Percentiles rank a stretch among this genome's conserved stretches.
Conservation (phyloP, 306 rosid species). For the Herpetospermum pedunculosum region DNA sequence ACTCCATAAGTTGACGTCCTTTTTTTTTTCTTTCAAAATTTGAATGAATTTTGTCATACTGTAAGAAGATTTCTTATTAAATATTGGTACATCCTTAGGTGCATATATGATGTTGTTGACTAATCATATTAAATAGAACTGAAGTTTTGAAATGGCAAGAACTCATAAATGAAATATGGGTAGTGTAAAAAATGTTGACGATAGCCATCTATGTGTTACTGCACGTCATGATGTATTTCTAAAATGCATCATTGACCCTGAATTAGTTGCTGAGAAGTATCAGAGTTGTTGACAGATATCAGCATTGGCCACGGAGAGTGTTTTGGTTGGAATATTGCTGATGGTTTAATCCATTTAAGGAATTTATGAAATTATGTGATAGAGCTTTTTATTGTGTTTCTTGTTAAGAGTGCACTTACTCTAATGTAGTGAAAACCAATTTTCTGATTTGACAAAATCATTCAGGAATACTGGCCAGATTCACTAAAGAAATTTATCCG, state of each 20-base stretch:
- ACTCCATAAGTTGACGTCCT: neutral
- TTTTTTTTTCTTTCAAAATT: neutral
- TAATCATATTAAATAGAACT: neutral
- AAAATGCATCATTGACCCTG: neutral
- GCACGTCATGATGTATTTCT: neutral
- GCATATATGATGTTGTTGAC: neutral
- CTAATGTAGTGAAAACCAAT: neutral
- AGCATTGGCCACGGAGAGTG: neutral
- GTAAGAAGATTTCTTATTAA: neutral
- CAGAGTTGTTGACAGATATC: neutral
- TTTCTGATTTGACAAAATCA: neutral
- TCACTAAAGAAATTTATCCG: constrained; percentile 46
- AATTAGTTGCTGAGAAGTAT: neutral
- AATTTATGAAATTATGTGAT: neutral
- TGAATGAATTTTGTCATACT: neutral
- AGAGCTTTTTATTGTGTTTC: neutral
- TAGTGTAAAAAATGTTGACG: neutral
- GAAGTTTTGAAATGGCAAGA: neutral
- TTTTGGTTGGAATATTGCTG: neutral
- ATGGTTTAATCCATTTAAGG: neutral
- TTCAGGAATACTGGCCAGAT: constrained; percentile 73
- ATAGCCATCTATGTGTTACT: neutral
- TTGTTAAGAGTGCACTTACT: neutral
- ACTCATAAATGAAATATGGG: neutral
- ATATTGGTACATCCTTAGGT: neutral